Evolutionary conservation across 257 asterid species (phyloP), one percentile per base, ranked within the genome.

Genomic region (Rehmannia glutinosa): DNA sequence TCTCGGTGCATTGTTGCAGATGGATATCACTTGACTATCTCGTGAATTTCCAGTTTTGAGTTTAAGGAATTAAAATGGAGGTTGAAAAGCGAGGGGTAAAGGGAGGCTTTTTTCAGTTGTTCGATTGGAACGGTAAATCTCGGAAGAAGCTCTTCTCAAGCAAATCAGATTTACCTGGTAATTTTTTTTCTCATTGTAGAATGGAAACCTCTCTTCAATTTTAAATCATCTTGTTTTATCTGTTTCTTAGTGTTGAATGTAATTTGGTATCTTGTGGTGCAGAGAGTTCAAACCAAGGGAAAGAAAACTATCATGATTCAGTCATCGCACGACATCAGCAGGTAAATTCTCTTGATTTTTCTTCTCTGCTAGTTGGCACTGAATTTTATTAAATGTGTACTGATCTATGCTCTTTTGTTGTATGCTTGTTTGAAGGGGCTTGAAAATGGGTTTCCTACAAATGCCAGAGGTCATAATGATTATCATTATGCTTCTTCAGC

Each of bases 101-200:
- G n/a, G n/a, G n/a, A n/a, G 93, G 99, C 32, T 84, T 94, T 71
- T 83, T 91, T 60, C 99, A 94, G 83, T 74, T 93, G 84, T 93
- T 93, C 54, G 99, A 93, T 78, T 93, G 99, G 99, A 90, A 90
- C 70, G 84, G 51, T 60, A 93, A 88, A 79, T 90, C 99, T 49
- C 82, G 92, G 49, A 93, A 90, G 89, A 93, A 85, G 88, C 96
- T 90, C 64, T 90, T 90, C 84, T 73, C 97, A 19, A 78, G 72
- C 90, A 90, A 81, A 73, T 72, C 94, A 42, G 96, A 86, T 62
- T 65, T 73, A 62, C 82, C 89, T 27, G 98, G 98, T 90, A 89
- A 75, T 36, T 67, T 13, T 42, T 68, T 63, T 59, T 54, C 43
- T 43, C 16, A 12, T 7, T 56, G 58, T 21, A 54, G 20, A 13